Evolutionary conservation across 345 rosid genomes (phyloP), one percentile per base, ranked within the genome.

Genomic region (Passiflora organensis): DNA sequence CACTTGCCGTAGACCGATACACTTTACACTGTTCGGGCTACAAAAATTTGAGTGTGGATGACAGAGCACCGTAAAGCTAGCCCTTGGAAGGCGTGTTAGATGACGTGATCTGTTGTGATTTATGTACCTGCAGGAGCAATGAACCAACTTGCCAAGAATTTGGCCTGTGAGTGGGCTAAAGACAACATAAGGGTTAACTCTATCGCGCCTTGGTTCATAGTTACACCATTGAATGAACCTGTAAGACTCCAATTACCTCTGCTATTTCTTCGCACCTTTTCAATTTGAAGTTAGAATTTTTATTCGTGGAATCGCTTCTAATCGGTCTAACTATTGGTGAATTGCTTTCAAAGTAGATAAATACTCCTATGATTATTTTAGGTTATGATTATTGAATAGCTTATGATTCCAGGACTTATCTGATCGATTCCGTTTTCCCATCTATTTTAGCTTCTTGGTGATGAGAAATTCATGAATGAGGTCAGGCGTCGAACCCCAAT

Each of bases 111-210:
- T 48, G 8, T 48, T 1, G 1, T 46, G 24, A 48, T 48, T n/a
- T 20, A 19, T 20, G 1, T 20, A 10, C 21, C 9, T 13, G 12
- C 32, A 6, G 32, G 51, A 13, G 32, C 5, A 0, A 22, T 48
- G 6, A 22, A 48, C 3, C 32, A 14, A 48, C 51, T 48, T 16
- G 24, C 51, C 13, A 22, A 28, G 51, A 48, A 48, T 28, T 28
- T 48, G 51, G 51, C 17, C 20, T 48, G 51, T 28, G 51, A 48
- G 15, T 22, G 32, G 51, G 51, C 32, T 13, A 22, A 48, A 48
- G 32, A 48, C 18, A 48, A 22, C 15, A 22, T 22, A 22, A 48
- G 51, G 17, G 32, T 48, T 23, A 48, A 22, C 24, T 48, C 51
- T n/a, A 28, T 22, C 1, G 12, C 32, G 0, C 32, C 32, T 48